Conservation (phyloP, 345 rosid species). For the Citrus hindsii region DNA sequence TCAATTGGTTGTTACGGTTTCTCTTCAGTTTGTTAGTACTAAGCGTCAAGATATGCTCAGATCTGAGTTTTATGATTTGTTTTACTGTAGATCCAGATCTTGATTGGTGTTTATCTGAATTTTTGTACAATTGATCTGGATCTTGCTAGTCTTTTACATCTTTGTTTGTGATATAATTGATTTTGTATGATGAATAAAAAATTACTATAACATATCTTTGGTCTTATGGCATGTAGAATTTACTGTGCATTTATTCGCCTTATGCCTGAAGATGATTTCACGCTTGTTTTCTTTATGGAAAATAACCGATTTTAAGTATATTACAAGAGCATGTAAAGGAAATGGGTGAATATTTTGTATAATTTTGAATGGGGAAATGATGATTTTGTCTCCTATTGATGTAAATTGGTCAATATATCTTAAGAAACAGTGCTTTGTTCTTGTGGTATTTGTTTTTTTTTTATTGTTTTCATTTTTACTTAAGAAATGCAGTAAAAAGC, state of each 20-base stretch:
- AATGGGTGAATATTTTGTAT: background rate
- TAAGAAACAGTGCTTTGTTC: too few species aligned
- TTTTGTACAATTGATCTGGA: background rate
- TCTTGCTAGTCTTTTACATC: background rate
- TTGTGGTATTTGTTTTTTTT: background rate
- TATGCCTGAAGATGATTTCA: background rate
- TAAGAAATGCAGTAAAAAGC: background rate
- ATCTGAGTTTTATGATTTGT: constrained; percentile 5
- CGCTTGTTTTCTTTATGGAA: background rate
- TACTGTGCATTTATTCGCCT: background rate
- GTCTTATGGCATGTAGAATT: background rate
- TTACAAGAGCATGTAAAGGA: background rate
- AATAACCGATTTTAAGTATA: background rate
- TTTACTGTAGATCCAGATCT: constrained; percentile 9
- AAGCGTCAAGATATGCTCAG: background rate
- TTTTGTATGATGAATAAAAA: background rate
- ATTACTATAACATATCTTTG: background rate
- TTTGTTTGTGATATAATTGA: background rate
- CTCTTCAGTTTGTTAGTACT: background rate
- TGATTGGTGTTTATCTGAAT: background rate
- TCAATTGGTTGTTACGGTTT: background rate
- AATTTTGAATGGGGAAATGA: background rate
- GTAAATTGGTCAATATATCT: too few species aligned
- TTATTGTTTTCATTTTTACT: background rate
- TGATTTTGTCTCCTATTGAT: background rate